Evolutionary conservation across 169 alveolate genomes (phyloP).

Genomic region (Eimeria mitis): DNA sequence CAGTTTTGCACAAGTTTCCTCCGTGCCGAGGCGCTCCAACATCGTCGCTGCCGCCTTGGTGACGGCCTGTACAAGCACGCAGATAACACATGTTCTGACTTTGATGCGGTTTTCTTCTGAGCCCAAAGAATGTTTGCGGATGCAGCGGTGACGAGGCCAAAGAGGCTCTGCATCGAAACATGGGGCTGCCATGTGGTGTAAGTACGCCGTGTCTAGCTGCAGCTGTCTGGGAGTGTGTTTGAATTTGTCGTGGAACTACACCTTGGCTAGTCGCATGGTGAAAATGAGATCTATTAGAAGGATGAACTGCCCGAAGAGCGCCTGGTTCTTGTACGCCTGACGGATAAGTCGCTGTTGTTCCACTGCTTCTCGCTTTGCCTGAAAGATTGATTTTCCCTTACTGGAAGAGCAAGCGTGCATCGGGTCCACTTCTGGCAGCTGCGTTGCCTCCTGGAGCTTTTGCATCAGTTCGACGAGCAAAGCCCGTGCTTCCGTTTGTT

Average conservation of each 20-base stretch:
- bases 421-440: constrained; percentile 77
- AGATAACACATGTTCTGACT: neutral
- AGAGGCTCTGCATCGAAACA: neutral
- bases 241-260: neutral
- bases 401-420: constrained; percentile 6
- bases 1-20: constrained; percentile 57
- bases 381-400: constrained; percentile 63
- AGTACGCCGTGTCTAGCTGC: neutral
- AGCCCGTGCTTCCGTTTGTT: constrained; percentile 26
- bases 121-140: neutral
- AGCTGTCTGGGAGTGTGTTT: neutral
- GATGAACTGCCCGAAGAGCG: constrained; percentile 73
- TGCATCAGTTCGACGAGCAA: constrained; percentile 31
- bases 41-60: constrained; percentile 41
- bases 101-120: neutral
- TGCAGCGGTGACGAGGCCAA: neutral
- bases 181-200: neutral
- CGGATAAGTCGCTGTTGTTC: constrained; percentile 71
- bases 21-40: constrained; percentile 75
- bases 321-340: constrained; percentile 78
- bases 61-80: constrained; percentile 61
- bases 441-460: constrained; percentile 72
- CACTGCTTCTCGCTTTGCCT: constrained; percentile 75
- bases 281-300: constrained; percentile 68
- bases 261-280: constrained; percentile 77